Conservation (phyloP, 2,329 filamentous ascomycete genomes). For the Botryotinia globosa region DNA sequence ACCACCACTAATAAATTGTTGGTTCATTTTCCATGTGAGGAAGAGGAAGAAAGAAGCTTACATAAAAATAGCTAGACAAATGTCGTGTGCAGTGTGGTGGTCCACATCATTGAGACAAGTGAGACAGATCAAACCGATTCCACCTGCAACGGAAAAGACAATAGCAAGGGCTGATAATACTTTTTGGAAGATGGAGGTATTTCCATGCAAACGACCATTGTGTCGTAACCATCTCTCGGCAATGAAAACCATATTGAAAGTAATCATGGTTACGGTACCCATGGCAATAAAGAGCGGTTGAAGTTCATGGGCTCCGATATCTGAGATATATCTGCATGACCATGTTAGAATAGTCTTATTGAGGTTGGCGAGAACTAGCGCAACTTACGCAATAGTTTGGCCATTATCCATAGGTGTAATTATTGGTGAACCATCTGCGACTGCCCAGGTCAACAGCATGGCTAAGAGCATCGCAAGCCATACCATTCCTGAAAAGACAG, state of each 20-base stretch:
- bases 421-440: slow-evolving; percentile 46
- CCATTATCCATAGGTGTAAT: slow-evolving; percentile 57
- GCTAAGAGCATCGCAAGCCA: slow-evolving; percentile 31
- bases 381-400: slow-evolving; percentile 49
- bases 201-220: slow-evolving; percentile 70
- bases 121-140: slow-evolving; percentile 74
- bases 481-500: slow-evolving; percentile 27
- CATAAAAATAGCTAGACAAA: slow-evolving; percentile 71
- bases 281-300: slow-evolving; percentile 77
- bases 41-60: background rate
- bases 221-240: slow-evolving; percentile 84
- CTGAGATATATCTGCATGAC: slow-evolving; percentile 63
- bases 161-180: slow-evolving; percentile 59
- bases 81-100: slow-evolving; percentile 64
- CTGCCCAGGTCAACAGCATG: slow-evolving; percentile 53
- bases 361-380: slow-evolving; percentile 34
- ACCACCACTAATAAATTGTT: slow-evolving; percentile 47
- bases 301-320: slow-evolving; percentile 57
- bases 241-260: slow-evolving; percentile 75
- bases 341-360: slow-evolving; percentile 31
- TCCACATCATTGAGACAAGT: slow-evolving; percentile 75
- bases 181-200: slow-evolving; percentile 61
- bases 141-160: slow-evolving; percentile 67
- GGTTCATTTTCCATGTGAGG: background rate
- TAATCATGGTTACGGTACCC: slow-evolving; percentile 66